Conservation (phyloP, 2,329 filamentous ascomycete species). For the Penicillium corylophilum region DNA sequence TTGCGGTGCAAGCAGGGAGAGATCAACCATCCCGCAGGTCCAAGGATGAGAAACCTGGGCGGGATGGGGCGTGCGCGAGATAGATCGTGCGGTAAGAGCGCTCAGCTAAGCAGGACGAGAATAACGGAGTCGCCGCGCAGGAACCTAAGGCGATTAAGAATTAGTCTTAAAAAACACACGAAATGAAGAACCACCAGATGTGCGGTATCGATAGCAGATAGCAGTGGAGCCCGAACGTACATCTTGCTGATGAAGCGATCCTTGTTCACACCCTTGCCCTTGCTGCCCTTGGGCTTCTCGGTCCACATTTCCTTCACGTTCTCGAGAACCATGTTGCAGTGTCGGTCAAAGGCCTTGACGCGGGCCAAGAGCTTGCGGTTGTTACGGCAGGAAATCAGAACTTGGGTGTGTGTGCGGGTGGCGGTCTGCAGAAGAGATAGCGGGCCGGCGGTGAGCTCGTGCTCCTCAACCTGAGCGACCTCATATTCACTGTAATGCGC, state of each 20-base stretch:
- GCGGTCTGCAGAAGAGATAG: conserved; percentile 96
- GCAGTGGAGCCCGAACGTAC: conserved; percentile 52
- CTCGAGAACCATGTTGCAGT: conserved; percentile 98
- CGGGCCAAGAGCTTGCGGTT: conserved; percentile 96
- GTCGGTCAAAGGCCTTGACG: conserved; percentile 96
- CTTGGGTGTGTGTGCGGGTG: conserved; percentile 89
- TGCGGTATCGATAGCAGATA: neutral
- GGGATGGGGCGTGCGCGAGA: conserved; percentile 13
- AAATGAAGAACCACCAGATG: neutral
- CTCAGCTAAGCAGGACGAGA: conserved; percentile 76
- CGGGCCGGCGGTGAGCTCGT: conserved; percentile 76
- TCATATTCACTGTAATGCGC: conserved; percentile 72
- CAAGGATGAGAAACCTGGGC: conserved; percentile 13
- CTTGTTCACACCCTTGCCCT: conserved; percentile 96
- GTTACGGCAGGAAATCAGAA: conserved; percentile 95
- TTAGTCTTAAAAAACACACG: neutral
- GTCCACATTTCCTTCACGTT: conserved; percentile 99
- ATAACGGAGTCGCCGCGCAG: conserved; percentile 85
- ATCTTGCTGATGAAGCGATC: conserved; percentile 98
- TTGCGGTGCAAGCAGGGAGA: conserved; percentile 13
- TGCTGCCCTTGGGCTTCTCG: conserved; percentile 80
- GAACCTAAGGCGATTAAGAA: conserved; percentile 57
- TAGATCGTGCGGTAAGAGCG: conserved; percentile 4
- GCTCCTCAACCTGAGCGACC: conserved; percentile 75
- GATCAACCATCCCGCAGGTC: conserved; percentile 14